phyloP scores from a whole-genome alignment of 2,329 filamentous ascomycete genomes.

The Leptodontidium sp. region DNA sequence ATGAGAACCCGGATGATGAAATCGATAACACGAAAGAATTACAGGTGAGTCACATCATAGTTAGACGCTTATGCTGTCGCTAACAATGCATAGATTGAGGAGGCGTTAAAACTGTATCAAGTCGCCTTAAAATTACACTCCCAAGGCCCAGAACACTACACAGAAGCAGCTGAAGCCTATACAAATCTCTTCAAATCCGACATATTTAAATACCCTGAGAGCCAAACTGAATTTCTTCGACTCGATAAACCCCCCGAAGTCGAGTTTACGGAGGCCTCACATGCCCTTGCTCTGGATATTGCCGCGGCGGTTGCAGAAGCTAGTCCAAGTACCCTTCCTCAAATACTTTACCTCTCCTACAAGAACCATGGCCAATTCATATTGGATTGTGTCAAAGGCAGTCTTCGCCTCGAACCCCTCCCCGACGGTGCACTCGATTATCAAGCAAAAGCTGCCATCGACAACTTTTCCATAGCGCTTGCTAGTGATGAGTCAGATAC shows the following conservation, averaged over 20 bases:
- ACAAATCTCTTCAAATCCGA: conserved; percentile 86
- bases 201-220: conserved; percentile 92
- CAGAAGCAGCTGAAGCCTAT: conserved; percentile 83
- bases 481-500: conserved; percentile 73
- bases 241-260: conserved; percentile 64
- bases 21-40: conserved; percentile 95
- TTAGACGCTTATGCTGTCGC: conserved; percentile 19
- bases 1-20: conserved; percentile 89
- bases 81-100: conserved; percentile 72
- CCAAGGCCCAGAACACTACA: conserved; percentile 79
- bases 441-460: conserved; percentile 54
- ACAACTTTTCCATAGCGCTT: conserved; percentile 65
- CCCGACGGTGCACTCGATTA: conserved; percentile 47
- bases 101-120: conserved; percentile 94
- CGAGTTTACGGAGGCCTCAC: conserved; percentile 57
- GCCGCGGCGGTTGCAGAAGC: conserved; percentile 73
- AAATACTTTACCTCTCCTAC: conserved; percentile 91
- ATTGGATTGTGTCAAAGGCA: conserved; percentile 75
- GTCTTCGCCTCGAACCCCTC: conserved; percentile 52
- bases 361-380: conserved; percentile 95
- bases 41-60: conserved; percentile 58
- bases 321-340: conserved; percentile 81
- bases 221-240: conserved; percentile 82
- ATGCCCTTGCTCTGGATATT: conserved; percentile 60
- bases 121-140: conserved; percentile 89